These are phyloP conservation scores for Ceratonia siliqua DNA, from an alignment of 306 rosid genomes.

Conservation along the genomic window DNA sequence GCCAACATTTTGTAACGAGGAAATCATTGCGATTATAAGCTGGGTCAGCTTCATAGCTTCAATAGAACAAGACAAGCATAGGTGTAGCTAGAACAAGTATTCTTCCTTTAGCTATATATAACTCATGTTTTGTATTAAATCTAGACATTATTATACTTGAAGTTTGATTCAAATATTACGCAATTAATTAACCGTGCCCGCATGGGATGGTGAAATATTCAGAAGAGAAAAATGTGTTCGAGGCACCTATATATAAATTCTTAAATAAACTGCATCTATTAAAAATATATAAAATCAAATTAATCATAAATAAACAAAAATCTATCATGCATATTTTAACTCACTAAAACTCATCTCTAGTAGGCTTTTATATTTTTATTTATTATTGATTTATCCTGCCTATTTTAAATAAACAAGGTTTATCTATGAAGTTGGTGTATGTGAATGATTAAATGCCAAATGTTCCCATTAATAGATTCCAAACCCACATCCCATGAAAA, in stretches of 20 bases:
- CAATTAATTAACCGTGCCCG: not conserved
- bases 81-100: slow-evolving; percentile 28
- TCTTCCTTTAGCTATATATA: slow-evolving; percentile 32
- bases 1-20: slow-evolving; percentile 32
- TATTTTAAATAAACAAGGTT: too few species aligned
- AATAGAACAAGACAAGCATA: slow-evolving; percentile 32
- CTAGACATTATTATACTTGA: slow-evolving; percentile 33
- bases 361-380: too few species aligned
- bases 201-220: not conserved
- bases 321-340: too few species aligned
- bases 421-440: too few species aligned
- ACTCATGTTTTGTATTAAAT: slow-evolving; percentile 30
- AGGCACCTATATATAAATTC: not conserved
- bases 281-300: too few species aligned
- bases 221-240: not conserved
- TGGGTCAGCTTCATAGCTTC: slow-evolving; percentile 26
- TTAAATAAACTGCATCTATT: not conserved
- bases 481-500: slow-evolving; percentile 12
- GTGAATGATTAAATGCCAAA: slow-evolving; percentile 10
- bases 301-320: too few species aligned
- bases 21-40: slow-evolving; percentile 29
- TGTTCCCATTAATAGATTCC: not conserved
- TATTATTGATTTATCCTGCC: too few species aligned
- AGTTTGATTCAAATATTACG: slow-evolving; percentile 27
- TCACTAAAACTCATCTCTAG: too few species aligned